Base-by-base conservation (phyloP, 441 rosid genomes). In the Omphalea diandra region DNA sequence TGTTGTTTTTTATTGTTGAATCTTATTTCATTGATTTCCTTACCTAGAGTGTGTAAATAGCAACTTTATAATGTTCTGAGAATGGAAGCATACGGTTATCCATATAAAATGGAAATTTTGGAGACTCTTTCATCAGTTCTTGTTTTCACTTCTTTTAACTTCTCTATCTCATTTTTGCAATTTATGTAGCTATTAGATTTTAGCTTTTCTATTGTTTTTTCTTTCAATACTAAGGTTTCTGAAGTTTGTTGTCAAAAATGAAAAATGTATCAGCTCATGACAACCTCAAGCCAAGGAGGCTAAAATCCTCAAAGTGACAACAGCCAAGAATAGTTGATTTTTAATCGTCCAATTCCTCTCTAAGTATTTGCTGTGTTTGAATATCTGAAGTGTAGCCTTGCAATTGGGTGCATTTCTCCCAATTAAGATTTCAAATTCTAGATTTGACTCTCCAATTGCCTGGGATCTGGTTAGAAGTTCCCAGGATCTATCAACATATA, bases 1-100 rank as follows among this genome's bases (percentile, higher is more conserved):
- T 76, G 36, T 74, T 71, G 24, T 70, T 72, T 67, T 17, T 68
- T 7, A 20, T 69, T 52, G 63, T 66, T 33, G 18, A 43, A 31
- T 49, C 58, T 47, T 47, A 47, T 38, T 50, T 31, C 24, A 27
- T 41, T 41, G 41, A 14, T 53, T 52, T 52, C 57, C 58, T 59
- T 33, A 26, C 63, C 4, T 18, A 46, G 32, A 47, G 31, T 7
- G 33, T 68, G 31, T 56, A 57, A 56, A 60, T 47, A 63, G 7
- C n/a, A 36, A 29, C 26, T 52, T 20, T 52, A 43, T 43, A 43
- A 43, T 43, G 15, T 43, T 43, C 4, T 43, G 49, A 43, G 49
- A 43, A n/a, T n/a, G n/a, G n/a, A n/a, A n/a, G n/a, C n/a, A n/a
- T n/a, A n/a, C n/a, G n/a, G 4, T 55, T n/a, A 3, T 8, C 35